Evolutionary conservation across 345 rosid species (phyloP), one percentile per base, ranked within the genome.

Genomic region (Iberis pinnata): DNA sequence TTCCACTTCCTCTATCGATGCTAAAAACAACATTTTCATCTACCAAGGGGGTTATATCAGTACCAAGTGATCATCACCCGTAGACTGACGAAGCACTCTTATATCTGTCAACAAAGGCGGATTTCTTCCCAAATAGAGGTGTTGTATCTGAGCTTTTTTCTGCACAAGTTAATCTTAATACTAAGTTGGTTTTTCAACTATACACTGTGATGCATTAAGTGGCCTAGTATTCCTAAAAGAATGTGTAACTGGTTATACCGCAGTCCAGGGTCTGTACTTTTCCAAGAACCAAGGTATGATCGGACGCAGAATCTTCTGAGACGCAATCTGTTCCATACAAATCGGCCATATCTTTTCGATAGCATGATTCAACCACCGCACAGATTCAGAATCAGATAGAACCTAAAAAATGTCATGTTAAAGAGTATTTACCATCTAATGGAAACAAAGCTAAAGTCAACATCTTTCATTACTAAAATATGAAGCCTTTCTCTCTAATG

Each of bases 261-360:
- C 94, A 4, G 95, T 88, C 98, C 98, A 92, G 3, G 98, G 98
- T 70, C 83, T 85, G 74, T 85, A 92, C 80, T 88, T 92, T 15
- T 81, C 84, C 69, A 92, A 62, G 81, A 92, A 92, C 98, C 97
- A 92, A 56, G 95, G 98, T 49, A 82, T 80, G 39, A 92, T 83
- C 10, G 98, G 98, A 50, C 85, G 84, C 64, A 92, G 75, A 72
- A 92, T 75, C 77, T 77, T 85, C 76, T 92, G 94, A 2, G 98
- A 88, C 22, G 80, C 77, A 56, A 92, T 85, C 54, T 79, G 83
- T 65, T 92, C 97, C 88, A 92, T 73, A 61, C 95, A 88, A 25
- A 92, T 61, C 3, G 97, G 97, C 98, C 98, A 92, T 45, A 88
- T 76, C 76, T 81, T 83, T 72, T 85, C 93, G 6, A 81, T 64